A percentile compares a stretch with the other conserved stretches of the same genome.
Evolutionary conservation across 805 yeast genomes (phyloP).

Genomic region (Huiozyma naganishii): DNA sequence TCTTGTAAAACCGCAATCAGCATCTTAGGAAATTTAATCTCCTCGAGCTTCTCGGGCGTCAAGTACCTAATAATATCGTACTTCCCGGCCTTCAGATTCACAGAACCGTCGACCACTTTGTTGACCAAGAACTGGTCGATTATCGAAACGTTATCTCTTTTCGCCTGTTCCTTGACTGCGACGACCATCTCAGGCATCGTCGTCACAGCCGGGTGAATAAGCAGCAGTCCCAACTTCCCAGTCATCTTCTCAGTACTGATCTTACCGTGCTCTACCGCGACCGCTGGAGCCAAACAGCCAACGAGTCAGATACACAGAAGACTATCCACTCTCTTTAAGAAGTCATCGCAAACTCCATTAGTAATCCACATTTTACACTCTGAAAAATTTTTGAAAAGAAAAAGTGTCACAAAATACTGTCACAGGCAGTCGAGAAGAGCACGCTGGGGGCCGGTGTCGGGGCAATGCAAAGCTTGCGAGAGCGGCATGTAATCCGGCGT

Average conservation of each 20-base stretch:
- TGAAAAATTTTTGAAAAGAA: too few relatives aligned
- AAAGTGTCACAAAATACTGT: too few relatives aligned
- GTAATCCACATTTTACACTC: too few relatives aligned
- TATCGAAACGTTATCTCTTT: conserved; percentile 18
- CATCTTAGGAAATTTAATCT: conserved; percentile 37
- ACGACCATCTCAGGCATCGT: conserved; percentile 41
- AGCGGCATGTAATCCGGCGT: too few relatives aligned
- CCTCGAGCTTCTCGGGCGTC: conserved; percentile 41
- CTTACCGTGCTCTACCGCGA: not conserved
- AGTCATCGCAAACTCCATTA: not conserved
- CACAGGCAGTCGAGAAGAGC: too few relatives aligned
- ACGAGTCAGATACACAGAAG: not conserved
- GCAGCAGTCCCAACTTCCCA: conserved; percentile 28
- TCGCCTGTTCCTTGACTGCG: conserved; percentile 27
- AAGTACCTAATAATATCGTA: conserved; percentile 41
- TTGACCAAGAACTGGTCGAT: conserved; percentile 46
- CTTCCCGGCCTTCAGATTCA: conserved; percentile 27
- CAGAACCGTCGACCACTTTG: conserved; percentile 41
- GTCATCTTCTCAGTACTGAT: not conserved
- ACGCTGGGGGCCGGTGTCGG: too few relatives aligned
- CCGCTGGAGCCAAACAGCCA: not conserved
- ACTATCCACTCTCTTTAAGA: not conserved
- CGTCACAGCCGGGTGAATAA: conserved; percentile 60
- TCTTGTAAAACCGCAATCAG: conserved; percentile 32
- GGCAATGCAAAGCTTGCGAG: too few relatives aligned